phyloP scores from a whole-genome alignment of 2,329 filamentous ascomycete species.

The Penicillium sp. region DNA sequence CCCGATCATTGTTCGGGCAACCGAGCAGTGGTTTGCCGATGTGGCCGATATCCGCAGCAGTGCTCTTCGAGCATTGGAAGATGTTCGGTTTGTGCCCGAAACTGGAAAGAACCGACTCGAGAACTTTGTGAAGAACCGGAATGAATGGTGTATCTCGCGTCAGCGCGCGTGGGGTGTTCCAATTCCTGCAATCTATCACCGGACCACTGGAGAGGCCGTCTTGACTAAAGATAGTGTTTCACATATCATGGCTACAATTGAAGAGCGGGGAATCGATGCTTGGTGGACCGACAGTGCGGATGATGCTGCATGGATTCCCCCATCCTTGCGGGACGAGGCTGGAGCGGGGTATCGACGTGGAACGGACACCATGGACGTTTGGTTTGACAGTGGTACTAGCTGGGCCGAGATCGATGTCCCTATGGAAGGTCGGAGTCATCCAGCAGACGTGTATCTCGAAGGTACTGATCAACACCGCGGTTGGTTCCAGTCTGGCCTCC shows the following conservation, averaged over 20 bases:
- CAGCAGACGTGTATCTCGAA: conserved; percentile 86
- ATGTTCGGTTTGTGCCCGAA: conserved; percentile 76
- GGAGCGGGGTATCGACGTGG: conserved; percentile 64
- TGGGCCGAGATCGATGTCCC: conserved; percentile 62
- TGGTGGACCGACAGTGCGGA: conserved; percentile 86
- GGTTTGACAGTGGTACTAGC: conserved; percentile 97
- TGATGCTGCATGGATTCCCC: conserved; percentile 74
- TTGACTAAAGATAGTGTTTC: conserved; percentile 75
- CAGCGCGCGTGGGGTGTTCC: conserved; percentile 96
- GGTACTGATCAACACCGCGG: conserved; percentile 94
- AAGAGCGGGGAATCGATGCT: conserved; percentile 76
- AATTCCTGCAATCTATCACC: conserved; percentile 82
- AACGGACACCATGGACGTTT: conserved; percentile 97
- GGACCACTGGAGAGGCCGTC: conserved; percentile 66
- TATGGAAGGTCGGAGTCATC: conserved; percentile 29
- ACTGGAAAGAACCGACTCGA: conserved; percentile 71
- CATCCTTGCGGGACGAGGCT: conserved; percentile 53
- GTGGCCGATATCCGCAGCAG: conserved; percentile 75
- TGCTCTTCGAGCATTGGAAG: conserved; percentile 66
- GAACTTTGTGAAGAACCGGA: conserved; percentile 82
- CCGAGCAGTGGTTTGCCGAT: conserved; percentile 97
- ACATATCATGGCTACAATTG: conserved; percentile 78
- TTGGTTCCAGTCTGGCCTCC: conserved; percentile 95
- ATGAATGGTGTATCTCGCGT: conserved; percentile 96
- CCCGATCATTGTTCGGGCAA: conserved; percentile 86